Evolutionary conservation across 2,329 filamentous ascomycete species (phyloP), one percentile per base, ranked within the genome.

Genomic region (Aaosphaeria arxii): DNA sequence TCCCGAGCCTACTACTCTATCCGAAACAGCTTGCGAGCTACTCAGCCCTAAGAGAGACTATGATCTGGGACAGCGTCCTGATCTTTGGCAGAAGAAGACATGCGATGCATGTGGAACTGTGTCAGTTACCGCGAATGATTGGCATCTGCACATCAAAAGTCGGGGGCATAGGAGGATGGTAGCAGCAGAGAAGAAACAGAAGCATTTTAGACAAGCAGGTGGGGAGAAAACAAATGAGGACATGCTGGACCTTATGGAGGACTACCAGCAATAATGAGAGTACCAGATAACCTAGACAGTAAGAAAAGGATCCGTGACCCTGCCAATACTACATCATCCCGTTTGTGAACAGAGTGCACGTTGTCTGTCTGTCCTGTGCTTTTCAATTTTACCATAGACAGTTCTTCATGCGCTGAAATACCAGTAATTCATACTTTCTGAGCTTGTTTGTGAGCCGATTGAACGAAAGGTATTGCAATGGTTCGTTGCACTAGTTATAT

Each of bases 31-130:
- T 28, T 73, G 69, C 17, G 75, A 81, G n/a, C 76, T 83, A 49
- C 74, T 87, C 7, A 75, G 73, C 4, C 77, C 79, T 0, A 82
- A 84, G 52, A 80, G 75, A 40, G 72, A 74, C 5, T 75, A 78
- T 40, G 73, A 77, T 54, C 46, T 74, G 24, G 57, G 70, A 11
- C 62, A 74, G 44, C 61, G 71, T 31, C 64, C 70, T 6, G 74
- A 77, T 48, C 61, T 74, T 2, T 80, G 76, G 67, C 62, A 74
- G 29, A 75, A 76, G 51, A 76, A 79, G 56, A 80, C 78, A 13
- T 99, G 94, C 61, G 84, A 89, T 3, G 56, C 84, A 1, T 99
- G 94, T 63, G 73, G 75, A 11, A 79, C 77, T 43, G 78, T 77
- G 1, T 73, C 79, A 49, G 75, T 79, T 33, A 80, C 76, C 0